Evolutionary conservation across 2,329 filamentous ascomycete genomes (phyloP), one percentile per base, ranked within the genome.

Genomic region (Trichoderma simmonsii): DNA sequence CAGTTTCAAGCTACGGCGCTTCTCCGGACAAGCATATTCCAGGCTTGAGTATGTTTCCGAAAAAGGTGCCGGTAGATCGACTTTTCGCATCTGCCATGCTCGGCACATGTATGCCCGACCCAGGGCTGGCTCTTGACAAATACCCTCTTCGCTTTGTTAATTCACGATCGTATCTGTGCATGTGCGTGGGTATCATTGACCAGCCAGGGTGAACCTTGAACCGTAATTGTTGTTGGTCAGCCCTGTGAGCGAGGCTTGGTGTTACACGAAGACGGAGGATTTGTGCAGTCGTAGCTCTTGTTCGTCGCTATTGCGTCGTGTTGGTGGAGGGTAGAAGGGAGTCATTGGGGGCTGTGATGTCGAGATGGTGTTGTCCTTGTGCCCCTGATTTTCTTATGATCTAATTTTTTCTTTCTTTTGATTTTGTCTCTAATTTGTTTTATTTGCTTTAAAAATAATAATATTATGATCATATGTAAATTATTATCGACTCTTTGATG

Each of bases 241-340:
- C 65, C 54, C 34, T 69, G 65, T 60, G 65, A 14, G 54, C n/a
- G 65, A 69, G 36, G 65, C 65, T 61, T 36, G 65, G 48, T 60
- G 65, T 60, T 48, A 48, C 65, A 15, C 36, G 36, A 5, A 12
- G 15, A 14, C 43, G 26, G 24, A n/a, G 8, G 4, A 28, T 43
- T 14, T 64, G 39, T 6, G 28, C n/a, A 26, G 5, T 34, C 2
- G 11, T 11, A 11, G 7, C 18, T 30, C 21, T 15, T 3, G 1
- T 15, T 26, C 14, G 3, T 36, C 12, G 14, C 21, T 2, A 43
- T 21, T 6, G 4, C 32, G 15, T 14, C 28, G 51, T 60, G 56
- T 69, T 60, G 36, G 54, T 30, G 34, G 36, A 68, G 18, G 65
- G 54, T 15, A 11, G 56, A 3, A 24, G 36, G 32, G 34, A 48